Percentiles rank a stretch among this genome's conserved stretches.
phyloP scores from a whole-genome alignment of 306 rosid genomes.

The Quercus engelmannii region DNA sequence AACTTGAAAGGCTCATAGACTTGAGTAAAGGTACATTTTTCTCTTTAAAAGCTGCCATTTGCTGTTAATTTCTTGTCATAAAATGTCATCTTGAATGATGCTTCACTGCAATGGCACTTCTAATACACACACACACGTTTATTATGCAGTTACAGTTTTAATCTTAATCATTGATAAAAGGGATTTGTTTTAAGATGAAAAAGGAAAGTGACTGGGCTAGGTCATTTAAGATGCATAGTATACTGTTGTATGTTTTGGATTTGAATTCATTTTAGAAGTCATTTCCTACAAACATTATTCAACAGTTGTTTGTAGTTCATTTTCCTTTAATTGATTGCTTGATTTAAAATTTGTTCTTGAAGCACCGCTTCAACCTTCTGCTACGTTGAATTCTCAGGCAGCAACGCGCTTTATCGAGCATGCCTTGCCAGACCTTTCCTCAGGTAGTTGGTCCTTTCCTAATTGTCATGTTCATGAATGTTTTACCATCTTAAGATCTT shows the following conservation, averaged over 20 bases:
- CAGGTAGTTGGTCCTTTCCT: conserved; percentile 46
- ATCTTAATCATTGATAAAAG: background rate
- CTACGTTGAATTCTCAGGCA: conserved; percentile 76
- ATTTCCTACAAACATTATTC: conserved; percentile 16
- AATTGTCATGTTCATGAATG: background rate
- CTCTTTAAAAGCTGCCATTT: background rate
- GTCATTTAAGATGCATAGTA: background rate
- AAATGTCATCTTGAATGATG: background rate
- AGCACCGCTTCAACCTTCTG: conserved; percentile 86
- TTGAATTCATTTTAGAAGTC: background rate
- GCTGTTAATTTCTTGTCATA: background rate
- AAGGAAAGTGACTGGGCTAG: background rate
- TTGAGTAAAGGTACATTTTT: conserved; percentile 60
- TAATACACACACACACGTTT: too few species aligned
- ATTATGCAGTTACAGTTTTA: background rate
- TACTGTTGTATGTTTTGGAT: background rate
- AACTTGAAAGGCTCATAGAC: conserved; percentile 52
- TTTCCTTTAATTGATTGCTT: conserved; percentile 7
- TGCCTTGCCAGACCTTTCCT: conserved; percentile 83
- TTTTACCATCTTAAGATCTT: conserved; percentile 6
- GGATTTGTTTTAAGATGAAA: background rate
- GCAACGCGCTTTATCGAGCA: conserved; percentile 87
- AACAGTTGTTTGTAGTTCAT: background rate
- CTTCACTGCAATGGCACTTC: background rate
- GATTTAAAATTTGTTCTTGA: conserved; percentile 42